phyloP scores from a whole-genome alignment of 352 stramenopile genomes.

The Phytophthora constricta region DNA sequence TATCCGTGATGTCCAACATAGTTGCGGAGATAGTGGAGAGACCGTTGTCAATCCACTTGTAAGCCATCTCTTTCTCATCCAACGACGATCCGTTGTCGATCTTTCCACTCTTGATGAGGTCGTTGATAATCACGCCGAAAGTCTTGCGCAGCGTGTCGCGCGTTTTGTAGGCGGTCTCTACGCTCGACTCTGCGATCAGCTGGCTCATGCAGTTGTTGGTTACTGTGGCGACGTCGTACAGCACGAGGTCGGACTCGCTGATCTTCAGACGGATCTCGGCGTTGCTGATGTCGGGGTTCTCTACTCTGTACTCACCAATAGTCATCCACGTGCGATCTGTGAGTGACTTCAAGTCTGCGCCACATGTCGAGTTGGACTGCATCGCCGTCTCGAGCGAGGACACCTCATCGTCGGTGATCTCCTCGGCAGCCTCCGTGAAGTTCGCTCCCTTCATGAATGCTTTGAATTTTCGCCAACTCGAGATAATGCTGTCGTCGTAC shows the following conservation, averaged over 20 bases:
- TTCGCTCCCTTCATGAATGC: slow-evolving; percentile 34
- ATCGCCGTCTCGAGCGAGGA: slow-evolving; percentile 36
- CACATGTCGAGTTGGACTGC: slow-evolving; percentile 39
- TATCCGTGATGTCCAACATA: slow-evolving; percentile 48
- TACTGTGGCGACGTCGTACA: slow-evolving; percentile 44
- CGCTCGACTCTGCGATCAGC: slow-evolving; percentile 30
- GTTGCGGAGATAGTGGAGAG: slow-evolving; percentile 28
- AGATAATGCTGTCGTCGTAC: slow-evolving; percentile 31
- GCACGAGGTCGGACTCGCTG: slow-evolving; percentile 42
- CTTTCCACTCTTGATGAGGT: slow-evolving; percentile 34
- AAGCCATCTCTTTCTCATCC: slow-evolving; percentile 23
- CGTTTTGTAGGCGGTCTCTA: slow-evolving; percentile 27
- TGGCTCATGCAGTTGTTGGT: slow-evolving; percentile 47
- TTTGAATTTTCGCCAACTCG: slow-evolving; percentile 26
- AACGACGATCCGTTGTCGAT: slow-evolving; percentile 35
- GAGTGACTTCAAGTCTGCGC: slow-evolving; percentile 37
- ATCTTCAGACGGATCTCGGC: slow-evolving; percentile 45
- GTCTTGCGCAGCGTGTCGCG: slow-evolving; percentile 34
- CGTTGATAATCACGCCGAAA: slow-evolving; percentile 34
- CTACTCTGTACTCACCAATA: slow-evolving; percentile 27
- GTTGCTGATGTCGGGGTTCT: slow-evolving; percentile 31
- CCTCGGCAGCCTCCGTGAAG: slow-evolving; percentile 29
- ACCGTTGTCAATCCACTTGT: slow-evolving; percentile 26
- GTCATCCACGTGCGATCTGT: slow-evolving; percentile 31
- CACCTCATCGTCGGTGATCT: slow-evolving; percentile 38